Base-by-base conservation (phyloP, 371 early-diverging fungal genomes). In the Rozella allomycis region DNA sequence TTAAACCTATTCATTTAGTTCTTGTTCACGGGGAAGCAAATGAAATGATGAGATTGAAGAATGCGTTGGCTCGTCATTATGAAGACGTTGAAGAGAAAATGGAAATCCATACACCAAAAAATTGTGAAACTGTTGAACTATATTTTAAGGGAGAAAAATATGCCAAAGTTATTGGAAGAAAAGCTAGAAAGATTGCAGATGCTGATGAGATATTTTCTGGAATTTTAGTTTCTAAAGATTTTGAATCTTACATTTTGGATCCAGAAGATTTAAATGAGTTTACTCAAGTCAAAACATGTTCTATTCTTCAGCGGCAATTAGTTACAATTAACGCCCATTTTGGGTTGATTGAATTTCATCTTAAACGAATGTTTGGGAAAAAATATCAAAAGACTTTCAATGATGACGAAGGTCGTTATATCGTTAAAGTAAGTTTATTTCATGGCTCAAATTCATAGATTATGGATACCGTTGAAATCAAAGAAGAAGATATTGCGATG, bases 11-110 rank as follows among this genome's bases (percentile, higher is more conserved):
- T n/a, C 74, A 97, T 49, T 62, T 99, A 26, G 81, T 84, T 16
- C 65, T 99, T 23, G 99, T 99, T 0, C 99, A 99, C 36, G 99
- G 99, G 34, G 99, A 98, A 51, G 67, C 78, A 10, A 94, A 88
- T 49, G 83, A 86, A 19, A 99, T 99, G 99, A 72, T 67, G n/a
- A 68, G 97, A 31, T 56, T 99, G 39, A 74, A 78, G 39, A 72
- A 79, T 34, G 93, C 96, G 0, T 49, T 99, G 17, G 62, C 70
- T 42, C 78, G 77, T 53, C 65, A 68, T 45, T 86, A 78, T 49
- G 63, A 69, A 12, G 84, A 84, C 41, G 57, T 67, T 9, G 60
- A 83, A 37, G 70, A 80, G 31, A 67, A 73, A 22, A 67, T 91
- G 38, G 63, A 75, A 25, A 77, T 93, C 20, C 78, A 75, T 45